phyloP scores from a whole-genome alignment of 2,329 filamentous ascomycete species.

The Cladosporium sp. region DNA sequence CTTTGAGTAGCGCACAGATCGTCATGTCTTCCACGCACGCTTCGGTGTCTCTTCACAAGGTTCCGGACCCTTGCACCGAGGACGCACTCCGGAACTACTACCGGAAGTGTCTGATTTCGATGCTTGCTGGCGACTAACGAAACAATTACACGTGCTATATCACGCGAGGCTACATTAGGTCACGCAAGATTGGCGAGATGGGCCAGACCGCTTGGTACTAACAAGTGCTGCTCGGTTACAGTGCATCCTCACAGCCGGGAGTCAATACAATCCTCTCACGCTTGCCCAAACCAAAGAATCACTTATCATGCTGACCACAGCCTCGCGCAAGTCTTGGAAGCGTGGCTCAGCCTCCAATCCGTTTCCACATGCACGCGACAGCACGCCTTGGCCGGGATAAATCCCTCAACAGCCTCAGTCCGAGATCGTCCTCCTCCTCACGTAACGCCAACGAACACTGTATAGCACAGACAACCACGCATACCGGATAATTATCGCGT shows the following conservation, averaged over 20 bases:
- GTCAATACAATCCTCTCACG: neutral
- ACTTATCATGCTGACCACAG: neutral
- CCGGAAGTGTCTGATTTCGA: neutral
- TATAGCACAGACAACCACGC: neutral
- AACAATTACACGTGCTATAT: neutral
- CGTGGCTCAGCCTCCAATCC: neutral
- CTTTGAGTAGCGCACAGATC: neutral
- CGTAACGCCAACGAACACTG: conserved; percentile 5
- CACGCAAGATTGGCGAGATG: neutral
- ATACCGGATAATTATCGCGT: neutral
- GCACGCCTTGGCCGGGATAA: neutral
- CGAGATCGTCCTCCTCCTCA: neutral
- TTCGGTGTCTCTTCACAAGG: neutral
- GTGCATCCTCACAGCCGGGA: neutral
- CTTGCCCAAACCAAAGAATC: neutral
- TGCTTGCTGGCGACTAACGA: neutral
- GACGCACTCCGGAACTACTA: neutral
- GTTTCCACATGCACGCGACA: neutral
- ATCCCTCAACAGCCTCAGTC: neutral
- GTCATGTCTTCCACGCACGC: neutral
- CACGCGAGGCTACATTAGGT: neutral
- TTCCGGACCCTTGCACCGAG: neutral
- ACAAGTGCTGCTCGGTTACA: neutral
- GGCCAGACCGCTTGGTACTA: neutral
- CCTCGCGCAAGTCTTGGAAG: neutral